These are phyloP conservation scores for Cymbidium sinense DNA, from an alignment of 106 monocot species.

Conservation along the genomic window DNA sequence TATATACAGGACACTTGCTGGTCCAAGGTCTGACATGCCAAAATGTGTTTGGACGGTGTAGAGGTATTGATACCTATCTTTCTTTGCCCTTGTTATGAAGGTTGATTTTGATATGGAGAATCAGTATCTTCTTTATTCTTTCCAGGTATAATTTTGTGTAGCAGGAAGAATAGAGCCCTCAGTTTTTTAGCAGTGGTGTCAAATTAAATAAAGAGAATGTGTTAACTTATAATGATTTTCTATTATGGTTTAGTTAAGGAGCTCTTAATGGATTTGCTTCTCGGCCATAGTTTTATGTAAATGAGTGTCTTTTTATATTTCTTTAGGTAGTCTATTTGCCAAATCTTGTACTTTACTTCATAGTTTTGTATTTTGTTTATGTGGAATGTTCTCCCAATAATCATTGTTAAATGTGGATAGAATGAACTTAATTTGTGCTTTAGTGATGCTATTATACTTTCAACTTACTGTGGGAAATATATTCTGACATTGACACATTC, in stretches of 20 bases:
- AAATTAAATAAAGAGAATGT: constrained; percentile 4
- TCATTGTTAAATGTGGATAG: not conserved
- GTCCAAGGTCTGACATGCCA: constrained; percentile 50
- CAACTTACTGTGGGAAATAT: not conserved
- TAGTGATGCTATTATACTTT: not conserved
- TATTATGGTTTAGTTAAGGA: not conserved
- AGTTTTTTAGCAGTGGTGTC: not conserved
- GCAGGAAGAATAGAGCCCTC: not conserved
- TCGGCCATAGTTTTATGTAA: constrained; percentile 7
- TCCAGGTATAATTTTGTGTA: not conserved
- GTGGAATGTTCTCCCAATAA: not conserved
- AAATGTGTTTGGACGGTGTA: constrained; percentile 37
- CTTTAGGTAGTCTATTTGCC: not conserved
- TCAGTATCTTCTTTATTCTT: not conserved
- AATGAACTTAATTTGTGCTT: not conserved
- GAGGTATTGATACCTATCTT: constrained; percentile 5
- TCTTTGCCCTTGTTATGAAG: not conserved
- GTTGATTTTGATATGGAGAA: not conserved
- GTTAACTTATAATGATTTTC: not conserved
- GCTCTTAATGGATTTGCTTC: not conserved
- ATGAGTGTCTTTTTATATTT: constrained; percentile 2
- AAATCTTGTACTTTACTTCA: constrained; percentile 8
- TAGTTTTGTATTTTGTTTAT: not conserved
- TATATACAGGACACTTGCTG: constrained; percentile 62
- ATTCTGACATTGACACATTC: no score